Conservation (phyloP, 1,284 basidiomycete species). For the Trametes hirsuta region DNA sequence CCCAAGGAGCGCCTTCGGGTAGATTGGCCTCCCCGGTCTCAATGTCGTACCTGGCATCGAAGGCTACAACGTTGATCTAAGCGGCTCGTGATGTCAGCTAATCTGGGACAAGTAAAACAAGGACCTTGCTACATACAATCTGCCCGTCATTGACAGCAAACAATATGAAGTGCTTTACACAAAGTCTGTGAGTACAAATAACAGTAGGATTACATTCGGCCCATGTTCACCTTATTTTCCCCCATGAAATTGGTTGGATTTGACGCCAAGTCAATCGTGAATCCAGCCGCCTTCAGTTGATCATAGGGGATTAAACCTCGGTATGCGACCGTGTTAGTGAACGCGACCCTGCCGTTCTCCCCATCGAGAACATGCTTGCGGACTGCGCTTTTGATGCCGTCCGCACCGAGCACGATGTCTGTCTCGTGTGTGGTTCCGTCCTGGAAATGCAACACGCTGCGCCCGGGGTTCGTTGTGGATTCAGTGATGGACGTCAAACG, state of each 20-base stretch:
- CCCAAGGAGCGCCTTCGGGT: slow-evolving; percentile 47
- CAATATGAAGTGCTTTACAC: slow-evolving; percentile 53
- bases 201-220: not conserved
- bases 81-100: slow-evolving; percentile 11
- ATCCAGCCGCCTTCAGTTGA: slow-evolving; percentile 42
- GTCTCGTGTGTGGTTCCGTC: slow-evolving; percentile 50
- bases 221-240: slow-evolving; percentile 41
- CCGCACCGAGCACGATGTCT: slow-evolving; percentile 58
- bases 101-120: not conserved
- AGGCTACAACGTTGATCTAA: slow-evolving; percentile 59
- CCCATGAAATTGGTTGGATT: slow-evolving; percentile 46
- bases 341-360: slow-evolving; percentile 34
- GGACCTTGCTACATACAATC: slow-evolving; percentile 35
- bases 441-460: slow-evolving; percentile 44
- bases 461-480: slow-evolving; percentile 30
- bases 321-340: slow-evolving; percentile 51
- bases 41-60: slow-evolving; percentile 44
- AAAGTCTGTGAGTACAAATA: not conserved
- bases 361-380: slow-evolving; percentile 39
- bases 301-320: slow-evolving; percentile 48
- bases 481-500: slow-evolving; percentile 44
- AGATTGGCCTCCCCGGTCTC: slow-evolving; percentile 42
- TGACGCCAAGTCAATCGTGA: slow-evolving; percentile 42
- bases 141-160: slow-evolving; percentile 51
- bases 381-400: slow-evolving; percentile 53